Evolutionary conservation across 495 filamentous ascomycete genomes (phyloP).

Genomic region (Cenococcum geophilum): DNA sequence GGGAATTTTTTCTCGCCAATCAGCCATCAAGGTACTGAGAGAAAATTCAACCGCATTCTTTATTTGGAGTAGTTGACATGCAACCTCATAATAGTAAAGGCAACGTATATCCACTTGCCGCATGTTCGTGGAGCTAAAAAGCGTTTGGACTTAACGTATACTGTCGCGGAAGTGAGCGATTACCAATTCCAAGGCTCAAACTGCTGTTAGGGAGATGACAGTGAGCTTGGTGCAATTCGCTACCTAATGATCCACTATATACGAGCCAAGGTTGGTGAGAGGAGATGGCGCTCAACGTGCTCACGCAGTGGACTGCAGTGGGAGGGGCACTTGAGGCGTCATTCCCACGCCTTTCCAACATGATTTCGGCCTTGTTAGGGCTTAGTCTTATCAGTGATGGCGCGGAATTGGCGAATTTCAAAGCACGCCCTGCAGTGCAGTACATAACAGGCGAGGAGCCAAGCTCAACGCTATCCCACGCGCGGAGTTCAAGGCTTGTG

Average conservation of each 20-base stretch:
- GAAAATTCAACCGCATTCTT: too few relatives aligned
- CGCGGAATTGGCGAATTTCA: neutral
- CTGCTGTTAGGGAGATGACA: slow-evolving; percentile 22
- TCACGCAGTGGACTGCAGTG: too few relatives aligned
- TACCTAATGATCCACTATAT: neutral
- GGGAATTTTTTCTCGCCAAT: too few relatives aligned
- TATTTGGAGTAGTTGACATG: too few relatives aligned
- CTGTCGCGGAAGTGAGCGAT: slow-evolving; percentile 16
- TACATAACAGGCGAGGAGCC: neutral
- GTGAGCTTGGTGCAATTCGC: slow-evolving; percentile 1
- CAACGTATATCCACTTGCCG: too few relatives aligned
- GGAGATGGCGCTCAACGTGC: neutral
- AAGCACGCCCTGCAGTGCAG: neutral
- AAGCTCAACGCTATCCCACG: neutral
- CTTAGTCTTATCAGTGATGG: neutral
- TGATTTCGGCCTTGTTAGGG: neutral
- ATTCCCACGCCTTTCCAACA: slow-evolving; percentile 3
- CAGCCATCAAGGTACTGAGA: too few relatives aligned
- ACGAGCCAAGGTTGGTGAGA: neutral
- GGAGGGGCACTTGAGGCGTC: too few relatives aligned
- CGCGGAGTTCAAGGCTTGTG: neutral
- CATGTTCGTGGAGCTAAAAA: slow-evolving; percentile 2
- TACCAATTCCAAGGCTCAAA: slow-evolving; percentile 25
- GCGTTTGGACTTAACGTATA: slow-evolving; percentile 32
- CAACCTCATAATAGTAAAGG: too few relatives aligned